Evolutionary conservation across 2,329 filamentous ascomycete species (phyloP), one percentile per base, ranked within the genome.

Genomic region (Ophiostoma sp.): DNA sequence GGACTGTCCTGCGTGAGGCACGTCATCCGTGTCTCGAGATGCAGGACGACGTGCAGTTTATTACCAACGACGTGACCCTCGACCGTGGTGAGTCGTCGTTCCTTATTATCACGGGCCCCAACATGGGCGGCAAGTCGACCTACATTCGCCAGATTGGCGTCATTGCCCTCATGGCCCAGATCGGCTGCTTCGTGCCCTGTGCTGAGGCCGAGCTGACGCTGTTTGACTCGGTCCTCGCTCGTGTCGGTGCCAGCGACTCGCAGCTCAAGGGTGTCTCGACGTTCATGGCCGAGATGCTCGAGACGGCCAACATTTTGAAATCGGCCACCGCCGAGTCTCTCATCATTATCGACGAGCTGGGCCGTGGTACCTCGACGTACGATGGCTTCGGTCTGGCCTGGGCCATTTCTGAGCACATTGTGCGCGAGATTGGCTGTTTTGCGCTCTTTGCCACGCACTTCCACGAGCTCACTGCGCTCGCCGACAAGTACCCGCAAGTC

Each of bases 251-350:
- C 7, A 96, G 93, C 78, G 97, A 99, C 83, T 97, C 93, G 7
- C 96, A 98, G 82, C 91, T 99, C 76, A 98, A 98, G 83, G 96
- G 96, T 48, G 96, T 99, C 1, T 97, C 94, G 3, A 99, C 96
- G 0, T 99, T 99, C 82, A 99, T 99, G 97, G 96, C 96, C 1
- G 96, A 99, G 84, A 99, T 99, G 96, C 88, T 99, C 28, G 96
- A 99, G 82, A 99, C 96, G 1, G 94, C 96, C 77, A 98, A 98
- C 81, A 99, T 99, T 76, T 90, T 99, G 79, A 98, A 98, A 84
- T 97, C 94, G 0, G 96, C 96, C 1, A 99, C 96, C 0, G 90
- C 92, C 42, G 96, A 99, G 80, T 97, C 94, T 4, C 88, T 99
- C 71, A 98, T 99, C 83, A 98, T 99, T 82, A 98, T 99, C 78